These are phyloP conservation scores for Saccharomyces hybrid DNA, from an alignment of 1,139 yeast species.

Conservation along the genomic window DNA sequence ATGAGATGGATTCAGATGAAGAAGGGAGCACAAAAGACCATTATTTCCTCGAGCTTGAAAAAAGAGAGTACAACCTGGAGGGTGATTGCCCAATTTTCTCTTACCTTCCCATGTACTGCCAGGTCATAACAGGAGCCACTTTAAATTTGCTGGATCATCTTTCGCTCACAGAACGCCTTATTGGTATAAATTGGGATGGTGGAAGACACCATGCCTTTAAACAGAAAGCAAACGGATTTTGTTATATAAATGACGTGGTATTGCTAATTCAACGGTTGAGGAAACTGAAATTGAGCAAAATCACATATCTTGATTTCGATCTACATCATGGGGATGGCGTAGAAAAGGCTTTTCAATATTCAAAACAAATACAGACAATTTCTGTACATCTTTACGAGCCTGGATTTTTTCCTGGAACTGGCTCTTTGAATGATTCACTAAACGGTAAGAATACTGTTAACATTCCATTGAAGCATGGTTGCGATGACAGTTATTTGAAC, in stretches of 20 bases:
- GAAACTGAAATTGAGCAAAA: constrained; percentile 36
- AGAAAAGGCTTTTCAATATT: constrained; percentile 52
- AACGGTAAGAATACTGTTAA: constrained; percentile 38
- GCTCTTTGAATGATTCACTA: constrained; percentile 34
- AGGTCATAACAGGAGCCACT: constrained; percentile 51
- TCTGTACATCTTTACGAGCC: constrained; percentile 57
- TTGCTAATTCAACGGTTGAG: constrained; percentile 47
- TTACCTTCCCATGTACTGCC: constrained; percentile 44
- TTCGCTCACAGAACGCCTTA: constrained; percentile 22
- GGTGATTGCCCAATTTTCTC: constrained; percentile 65
- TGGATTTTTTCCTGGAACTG: constrained; percentile 74
- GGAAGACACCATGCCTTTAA: constrained; percentile 68
- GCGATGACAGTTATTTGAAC: constrained; percentile 40
- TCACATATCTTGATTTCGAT: constrained; percentile 64
- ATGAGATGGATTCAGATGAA: not conserved
- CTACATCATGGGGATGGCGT: constrained; percentile 80
- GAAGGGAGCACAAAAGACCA: not conserved
- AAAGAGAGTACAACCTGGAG: constrained; percentile 37
- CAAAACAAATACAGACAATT: constrained; percentile 51
- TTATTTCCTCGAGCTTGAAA: not conserved
- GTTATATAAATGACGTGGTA: constrained; percentile 64
- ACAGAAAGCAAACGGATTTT: constrained; percentile 58
- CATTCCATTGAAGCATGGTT: constrained; percentile 52
- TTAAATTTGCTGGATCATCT: constrained; percentile 40
- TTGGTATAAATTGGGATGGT: constrained; percentile 69